phyloP scores from a whole-genome alignment of 768 basidiomycete genomes.

The Tylopilus felleus region DNA sequence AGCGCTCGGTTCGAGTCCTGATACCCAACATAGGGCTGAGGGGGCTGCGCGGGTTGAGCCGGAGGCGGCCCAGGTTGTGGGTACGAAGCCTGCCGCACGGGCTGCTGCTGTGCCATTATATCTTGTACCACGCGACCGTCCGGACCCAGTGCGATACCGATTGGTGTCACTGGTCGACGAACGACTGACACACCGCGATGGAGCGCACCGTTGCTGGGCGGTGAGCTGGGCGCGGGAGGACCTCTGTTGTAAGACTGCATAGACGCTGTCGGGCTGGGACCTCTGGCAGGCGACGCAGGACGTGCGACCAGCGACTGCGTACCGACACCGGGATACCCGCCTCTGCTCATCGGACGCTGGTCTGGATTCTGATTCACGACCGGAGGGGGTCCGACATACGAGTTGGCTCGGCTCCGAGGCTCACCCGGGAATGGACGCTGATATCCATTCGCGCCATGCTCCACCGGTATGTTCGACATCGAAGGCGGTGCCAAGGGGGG shows the following conservation, averaged over 20 bases:
- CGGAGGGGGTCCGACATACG: conserved; percentile 35
- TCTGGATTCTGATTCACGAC: conserved; percentile 24
- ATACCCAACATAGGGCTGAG: conserved; percentile 16
- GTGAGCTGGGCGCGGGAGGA: neutral
- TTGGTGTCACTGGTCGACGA: neutral
- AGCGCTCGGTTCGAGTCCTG: conserved; percentile 28
- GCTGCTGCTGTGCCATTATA: neutral
- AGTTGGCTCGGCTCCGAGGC: conserved; percentile 53
- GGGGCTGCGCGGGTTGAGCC: neutral
- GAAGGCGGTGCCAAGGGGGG: conserved; percentile 32
- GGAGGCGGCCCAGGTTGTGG: neutral
- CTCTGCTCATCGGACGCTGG: conserved; percentile 40
- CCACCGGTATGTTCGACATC: conserved; percentile 53
- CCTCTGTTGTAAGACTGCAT: neutral
- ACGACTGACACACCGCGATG: neutral
- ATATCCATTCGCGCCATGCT: conserved; percentile 73
- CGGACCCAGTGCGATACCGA: neutral
- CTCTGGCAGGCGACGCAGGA: neutral
- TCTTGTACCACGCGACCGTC: neutral
- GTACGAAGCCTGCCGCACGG: neutral
- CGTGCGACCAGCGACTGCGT: neutral
- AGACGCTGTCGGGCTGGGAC: neutral
- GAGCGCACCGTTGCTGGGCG: neutral
- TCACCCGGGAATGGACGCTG: conserved; percentile 88
- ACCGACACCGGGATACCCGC: neutral